phyloP scores from a whole-genome alignment of 2,329 filamentous ascomycete species.

The Chrysosporium queenslandicum region DNA sequence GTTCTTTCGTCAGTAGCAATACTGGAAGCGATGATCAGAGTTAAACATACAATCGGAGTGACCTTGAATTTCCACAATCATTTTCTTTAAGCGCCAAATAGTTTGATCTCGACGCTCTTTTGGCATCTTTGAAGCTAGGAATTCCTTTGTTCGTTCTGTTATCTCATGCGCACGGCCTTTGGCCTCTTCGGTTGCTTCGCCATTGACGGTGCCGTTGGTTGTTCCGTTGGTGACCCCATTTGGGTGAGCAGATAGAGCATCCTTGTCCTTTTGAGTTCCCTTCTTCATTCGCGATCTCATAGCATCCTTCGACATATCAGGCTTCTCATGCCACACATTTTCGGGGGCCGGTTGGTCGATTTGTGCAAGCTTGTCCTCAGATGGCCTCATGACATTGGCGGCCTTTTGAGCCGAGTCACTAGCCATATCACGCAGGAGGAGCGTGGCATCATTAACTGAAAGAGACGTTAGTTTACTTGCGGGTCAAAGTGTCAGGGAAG shows the following conservation, averaged over 20 bases:
- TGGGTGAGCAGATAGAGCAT: no score
- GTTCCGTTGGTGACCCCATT: no score
- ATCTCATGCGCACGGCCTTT: conserved; percentile 33
- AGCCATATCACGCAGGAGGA: conserved; percentile 80
- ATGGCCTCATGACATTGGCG: conserved; percentile 64
- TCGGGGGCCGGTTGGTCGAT: conserved; percentile 79
- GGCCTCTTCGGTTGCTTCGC: conserved; percentile 32
- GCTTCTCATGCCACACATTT: conserved; percentile 86
- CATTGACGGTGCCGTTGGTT: not conserved
- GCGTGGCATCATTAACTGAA: conserved; percentile 64
- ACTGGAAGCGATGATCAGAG: not conserved
- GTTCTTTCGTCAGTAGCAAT: conserved; percentile 6
- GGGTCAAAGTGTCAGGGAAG: no score
- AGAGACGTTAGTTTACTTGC: conserved; percentile 16
- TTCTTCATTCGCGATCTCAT: conserved; percentile 58
- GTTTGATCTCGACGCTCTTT: conserved; percentile 86
- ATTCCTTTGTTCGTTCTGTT: conserved; percentile 50
- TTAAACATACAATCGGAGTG: conserved; percentile 68
- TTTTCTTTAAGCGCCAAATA: conserved; percentile 92
- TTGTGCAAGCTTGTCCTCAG: conserved; percentile 62
- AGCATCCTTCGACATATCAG: conserved; percentile 60
- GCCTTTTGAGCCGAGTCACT: conserved; percentile 78
- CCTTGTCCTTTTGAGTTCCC: conserved; percentile 41
- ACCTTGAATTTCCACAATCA: conserved; percentile 91
- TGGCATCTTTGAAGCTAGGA: conserved; percentile 77